Base-by-base conservation (phyloP, 257 asterid species). In the Fraxinus anomala region DNA sequence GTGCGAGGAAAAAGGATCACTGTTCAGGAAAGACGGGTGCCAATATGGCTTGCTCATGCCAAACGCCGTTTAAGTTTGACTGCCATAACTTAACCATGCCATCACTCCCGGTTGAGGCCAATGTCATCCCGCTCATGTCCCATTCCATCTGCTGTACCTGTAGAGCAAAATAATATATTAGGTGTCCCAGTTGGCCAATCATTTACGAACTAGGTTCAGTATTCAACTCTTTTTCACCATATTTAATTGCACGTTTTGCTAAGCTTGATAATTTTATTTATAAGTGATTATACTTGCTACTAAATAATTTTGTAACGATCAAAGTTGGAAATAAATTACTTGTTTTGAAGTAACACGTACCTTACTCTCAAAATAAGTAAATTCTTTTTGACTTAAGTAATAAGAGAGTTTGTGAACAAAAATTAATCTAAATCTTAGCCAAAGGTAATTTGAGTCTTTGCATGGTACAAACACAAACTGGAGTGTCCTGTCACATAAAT, bases 111-210 rank as follows among this genome's bases (percentile, higher is more conserved):
- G 93, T 87, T 65, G 90, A 87, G 47, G 99, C 99, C 61, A 94
- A 86, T 76, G 99, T 92, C 98, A 90, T 95, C 74, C 99, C 99
- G 12, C 99, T 89, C 90, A 90, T 89, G 86, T 94, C 98, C 99
- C 99, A 94, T 83, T 93, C 96, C 97, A 92, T 90, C 81, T 94
- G 87, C 96, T 92, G 91, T 76, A 93, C 96, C 99, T 92, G 69
- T 63, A 7, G 34, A 24, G 36, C 19, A 24, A 63, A 26, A 63
- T 63, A 10, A 12, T 63, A 3, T 63, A 26, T 63, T 63, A 63
- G 19, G 23, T 2, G 19, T 63, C 34, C 16, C 36, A 19, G 31
- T 23, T 26, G n/a, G 19, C 69, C 36, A 63, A 24, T 63, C 65
- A 54, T 14, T 54, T 54, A n/a, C 26, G 5, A 54, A 49, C 3